These are phyloP conservation scores for Allium cepa DNA, from an alignment of 106 monocot genomes.

Conservation along the genomic window DNA sequence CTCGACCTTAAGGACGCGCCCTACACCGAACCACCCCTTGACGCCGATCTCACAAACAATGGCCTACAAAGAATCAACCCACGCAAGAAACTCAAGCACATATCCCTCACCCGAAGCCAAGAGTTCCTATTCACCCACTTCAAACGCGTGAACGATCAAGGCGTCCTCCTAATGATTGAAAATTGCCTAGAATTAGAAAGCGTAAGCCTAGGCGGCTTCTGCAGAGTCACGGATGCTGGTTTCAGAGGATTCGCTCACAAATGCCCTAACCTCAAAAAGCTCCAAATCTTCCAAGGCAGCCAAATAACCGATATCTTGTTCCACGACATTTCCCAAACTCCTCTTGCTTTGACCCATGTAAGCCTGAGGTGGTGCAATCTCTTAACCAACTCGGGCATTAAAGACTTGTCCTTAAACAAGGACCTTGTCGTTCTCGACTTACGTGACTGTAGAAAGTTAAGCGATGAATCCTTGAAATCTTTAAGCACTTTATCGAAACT, in stretches of 20 bases:
- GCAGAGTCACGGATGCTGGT: slow-evolving; percentile 85
- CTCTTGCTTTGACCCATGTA: slow-evolving; percentile 80
- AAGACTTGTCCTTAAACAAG: slow-evolving; percentile 47
- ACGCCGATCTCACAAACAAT: slow-evolving; percentile 68
- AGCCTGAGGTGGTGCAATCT: slow-evolving; percentile 84
- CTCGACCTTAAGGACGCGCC: slow-evolving; percentile 95
- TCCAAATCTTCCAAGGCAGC: slow-evolving; percentile 74
- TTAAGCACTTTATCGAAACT: slow-evolving; percentile 55
- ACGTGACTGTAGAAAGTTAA: slow-evolving; percentile 67
- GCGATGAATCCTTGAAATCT: slow-evolving; percentile 53
- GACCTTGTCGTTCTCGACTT: slow-evolving; percentile 68
- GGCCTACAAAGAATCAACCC: slow-evolving; percentile 78
- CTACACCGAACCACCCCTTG: slow-evolving; percentile 39
- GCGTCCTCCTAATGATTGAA: slow-evolving; percentile 71
- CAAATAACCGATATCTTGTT: slow-evolving; percentile 92
- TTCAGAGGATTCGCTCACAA: slow-evolving; percentile 83
- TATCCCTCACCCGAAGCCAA: slow-evolving; percentile 79
- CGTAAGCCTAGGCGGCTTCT: slow-evolving; percentile 83
- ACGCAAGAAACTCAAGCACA: slow-evolving; percentile 70
- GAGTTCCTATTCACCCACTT: slow-evolving; percentile 78
- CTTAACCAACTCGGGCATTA: slow-evolving; percentile 58
- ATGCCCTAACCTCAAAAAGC: slow-evolving; percentile 55
- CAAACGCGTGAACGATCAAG: slow-evolving; percentile 80
- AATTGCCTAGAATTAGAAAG: slow-evolving; percentile 75
- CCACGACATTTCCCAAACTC: slow-evolving; percentile 92